Evolutionary conservation across 148 eudicot species (phyloP).

Genomic region (Suaeda aralocaspica): DNA sequence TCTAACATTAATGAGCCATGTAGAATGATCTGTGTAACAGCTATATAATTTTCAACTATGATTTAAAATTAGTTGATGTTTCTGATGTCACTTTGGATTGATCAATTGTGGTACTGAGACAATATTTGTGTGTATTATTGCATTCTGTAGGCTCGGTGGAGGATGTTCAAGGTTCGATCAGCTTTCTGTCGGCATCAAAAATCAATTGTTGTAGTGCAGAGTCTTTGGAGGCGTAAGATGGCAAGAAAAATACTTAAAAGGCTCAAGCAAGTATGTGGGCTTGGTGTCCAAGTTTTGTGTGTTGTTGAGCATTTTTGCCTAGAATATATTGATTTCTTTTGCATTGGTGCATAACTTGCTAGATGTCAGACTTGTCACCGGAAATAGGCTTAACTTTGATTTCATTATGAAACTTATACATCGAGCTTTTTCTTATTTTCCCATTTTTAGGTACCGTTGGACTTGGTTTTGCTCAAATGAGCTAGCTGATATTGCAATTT

Average conservation of each 20-base stretch:
- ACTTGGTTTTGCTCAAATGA: conserved; percentile 2
- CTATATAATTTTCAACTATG: not conserved
- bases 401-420: not conserved
- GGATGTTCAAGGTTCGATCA: conserved; percentile 59
- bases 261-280: conserved; percentile 69
- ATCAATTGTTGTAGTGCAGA: conserved; percentile 69
- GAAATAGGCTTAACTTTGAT: not conserved
- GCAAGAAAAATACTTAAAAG: conserved; percentile 65
- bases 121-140: not conserved
- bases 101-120: not conserved
- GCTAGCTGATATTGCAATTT: no score
- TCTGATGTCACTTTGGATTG: not conserved
- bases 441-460: not conserved
- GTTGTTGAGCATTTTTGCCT: not conserved
- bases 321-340: not conserved
- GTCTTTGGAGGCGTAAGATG: conserved; percentile 82
- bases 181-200: conserved; percentile 56
- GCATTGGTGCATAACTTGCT: not conserved
- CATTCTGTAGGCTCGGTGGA: conserved; percentile 69
- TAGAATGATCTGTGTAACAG: not conserved
- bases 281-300: not conserved
- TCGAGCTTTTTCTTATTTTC: not conserved
- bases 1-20: no score
- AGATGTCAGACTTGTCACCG: not conserved
- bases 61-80: not conserved